Evolutionary conservation across 805 yeast species (phyloP), one percentile per base, ranked within the genome.

Genomic region (Candida tallmaniae): DNA sequence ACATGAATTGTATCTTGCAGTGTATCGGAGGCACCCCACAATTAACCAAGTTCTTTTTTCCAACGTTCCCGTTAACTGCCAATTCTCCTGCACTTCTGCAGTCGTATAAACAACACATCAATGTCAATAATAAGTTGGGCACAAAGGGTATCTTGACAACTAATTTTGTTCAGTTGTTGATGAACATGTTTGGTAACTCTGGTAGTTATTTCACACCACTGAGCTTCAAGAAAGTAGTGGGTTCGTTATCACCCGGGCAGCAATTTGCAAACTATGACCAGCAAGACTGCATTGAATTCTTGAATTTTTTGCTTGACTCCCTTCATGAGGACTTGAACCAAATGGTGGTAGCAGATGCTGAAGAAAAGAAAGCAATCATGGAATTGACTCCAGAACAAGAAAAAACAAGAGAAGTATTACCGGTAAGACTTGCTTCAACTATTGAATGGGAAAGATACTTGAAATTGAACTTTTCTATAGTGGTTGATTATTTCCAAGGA

Each of bases 371-470:
- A 30, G 48, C 54, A 3, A 56, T 66, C 9, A 74, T 80, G 10
- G 78, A 75, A 32, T 51, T 67, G 19, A 58, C 70, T 5, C 60
- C 60, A 0, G 79, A 74, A 34, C 93, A 88, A 42, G 96, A 88
- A 51, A 65, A 65, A 23, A 61, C 70, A 11, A 66, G 96, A 28
- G 97, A 89, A 51, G 58, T 59, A 18, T 58, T 86, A 49, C 83
- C 94, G 0, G 69, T 87, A 2, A 68, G 96, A 38, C 65, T 83
- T 17, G 96, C 95, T 0, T 80, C 95, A 0, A 75, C 93, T 0
- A 76, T 87, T 32, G 96, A 89, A 53, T 89, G 97, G 97, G 95
- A 85, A 50, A 65, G 94, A 38, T 87, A 87, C 52, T 62, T 86
- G 36, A 79, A 78, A 38, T 73, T 84, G 14, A 87, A 89, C 52